Evolutionary conservation across 192 early-diverging fungal genomes (phyloP).

Genomic region (Backusella macrospora): DNA sequence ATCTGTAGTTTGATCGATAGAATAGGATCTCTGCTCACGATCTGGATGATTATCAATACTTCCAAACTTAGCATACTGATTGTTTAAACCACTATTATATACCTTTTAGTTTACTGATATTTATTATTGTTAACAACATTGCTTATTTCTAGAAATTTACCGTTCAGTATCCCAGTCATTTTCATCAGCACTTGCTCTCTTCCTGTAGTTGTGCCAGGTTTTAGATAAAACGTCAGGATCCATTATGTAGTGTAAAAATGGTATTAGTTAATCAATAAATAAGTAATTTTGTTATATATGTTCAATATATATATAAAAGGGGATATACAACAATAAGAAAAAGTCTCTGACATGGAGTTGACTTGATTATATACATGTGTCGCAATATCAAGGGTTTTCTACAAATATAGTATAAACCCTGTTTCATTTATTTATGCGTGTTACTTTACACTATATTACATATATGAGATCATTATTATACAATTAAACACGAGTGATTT

Average conservation of each 20-base stretch:
- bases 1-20: not conserved
- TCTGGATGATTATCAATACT: not conserved
- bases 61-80: not conserved
- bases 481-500: not conserved
- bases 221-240: not conserved
- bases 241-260: not conserved
- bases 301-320: not conserved
- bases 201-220: not conserved
- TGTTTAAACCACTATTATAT: not conserved
- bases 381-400: constrained; percentile 8
- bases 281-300: not conserved
- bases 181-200: not conserved
- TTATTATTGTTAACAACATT: not conserved
- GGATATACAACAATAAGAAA: not conserved
- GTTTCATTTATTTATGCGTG: constrained; percentile 7
- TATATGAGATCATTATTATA: not conserved
- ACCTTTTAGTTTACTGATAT: not conserved
- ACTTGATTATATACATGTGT: constrained; percentile 9
- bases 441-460: not conserved
- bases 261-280: not conserved
- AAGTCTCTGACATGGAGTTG: not conserved
- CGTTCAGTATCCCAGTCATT: constrained; percentile 4
- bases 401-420: constrained; percentile 3
- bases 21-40: not conserved
- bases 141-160: not conserved